Base-by-base conservation (phyloP, 805 yeast genomes). In the Kuraishia hungarica region DNA sequence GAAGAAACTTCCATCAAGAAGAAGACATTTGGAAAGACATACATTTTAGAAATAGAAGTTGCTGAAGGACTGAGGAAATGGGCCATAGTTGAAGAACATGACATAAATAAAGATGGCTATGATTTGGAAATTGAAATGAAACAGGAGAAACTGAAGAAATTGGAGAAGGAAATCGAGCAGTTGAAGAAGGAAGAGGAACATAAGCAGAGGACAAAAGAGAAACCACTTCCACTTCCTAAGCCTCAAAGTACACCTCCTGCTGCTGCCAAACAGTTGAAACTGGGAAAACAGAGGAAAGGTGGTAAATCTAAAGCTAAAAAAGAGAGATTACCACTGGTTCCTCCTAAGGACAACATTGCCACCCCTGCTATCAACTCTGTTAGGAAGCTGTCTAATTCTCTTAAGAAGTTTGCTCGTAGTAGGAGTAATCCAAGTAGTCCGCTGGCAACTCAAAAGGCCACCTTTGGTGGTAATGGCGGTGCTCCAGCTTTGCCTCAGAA, bases 41-140 rank as follows among this genome's bases (percentile, higher is more conserved):
- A 89, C 55, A 89, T 90, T 6, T 80, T 89, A 53, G 97, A 90
- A 61, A 89, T 89, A 50, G 89, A 88, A 50, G 76, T 87, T 60
- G 84, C 83, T 59, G 92, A 84, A 35, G 90, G 75, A 62, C 87
- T 79, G 62, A 84, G 80, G 60, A 87, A 87, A 67, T 88, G 94
- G 94, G 78, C 87, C 24, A 79, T 87, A 17, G 74, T 88, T 20
- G 87, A 89, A 58, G 96, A 88, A 65, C 80, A 80, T 56, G 80
- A 82, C 54, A 69, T 82, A 2, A 23, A 39, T 29, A 58, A 68
- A 43, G 72, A 69, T 51, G 67, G 66, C 1, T 69, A 69, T 57
- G 73, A 70, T 55, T 57, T 70, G 47, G 73, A 69, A 53, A 53
- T 70, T 7, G 73, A 70, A 51, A 55, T 68, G 6, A 69, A 69